Evolutionary conservation across 1,284 basidiomycete genomes (phyloP).

Genomic region (Rhodotorula sp.): DNA sequence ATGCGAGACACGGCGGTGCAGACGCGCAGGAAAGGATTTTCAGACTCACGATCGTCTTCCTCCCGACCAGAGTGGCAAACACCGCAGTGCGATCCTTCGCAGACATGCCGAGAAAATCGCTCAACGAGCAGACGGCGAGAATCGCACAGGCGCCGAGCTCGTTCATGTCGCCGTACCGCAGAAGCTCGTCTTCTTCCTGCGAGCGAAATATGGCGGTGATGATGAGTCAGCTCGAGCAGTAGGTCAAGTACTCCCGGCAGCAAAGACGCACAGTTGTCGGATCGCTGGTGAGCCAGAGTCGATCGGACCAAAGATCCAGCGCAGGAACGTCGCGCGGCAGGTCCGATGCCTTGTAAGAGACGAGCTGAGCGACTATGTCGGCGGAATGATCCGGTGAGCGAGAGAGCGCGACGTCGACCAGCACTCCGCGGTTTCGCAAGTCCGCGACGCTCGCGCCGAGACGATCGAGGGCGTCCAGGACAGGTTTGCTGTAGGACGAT

Average conservation of each 20-base stretch:
- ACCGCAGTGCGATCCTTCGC: neutral
- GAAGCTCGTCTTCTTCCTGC: conserved; percentile 14
- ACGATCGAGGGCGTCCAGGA: conserved; percentile 3
- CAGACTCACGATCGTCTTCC: neutral
- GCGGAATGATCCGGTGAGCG: conserved; percentile 4
- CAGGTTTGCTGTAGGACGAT: conserved; percentile 14
- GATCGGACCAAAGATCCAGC: conserved; percentile 2
- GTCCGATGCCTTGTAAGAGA: neutral
- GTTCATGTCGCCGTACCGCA: conserved; percentile 10
- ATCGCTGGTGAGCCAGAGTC: conserved; percentile 12
- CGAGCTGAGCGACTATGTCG: neutral
- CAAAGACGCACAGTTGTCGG: conserved; percentile 4
- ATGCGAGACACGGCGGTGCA: too few relatives aligned
- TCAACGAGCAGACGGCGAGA: conserved; percentile 3
- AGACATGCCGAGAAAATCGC: conserved; percentile 11
- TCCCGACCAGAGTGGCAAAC: conserved; percentile 1
- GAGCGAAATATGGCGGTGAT: neutral
- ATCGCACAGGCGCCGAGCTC: conserved; percentile 9
- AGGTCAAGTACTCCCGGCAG: too few relatives aligned
- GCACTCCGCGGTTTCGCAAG: neutral
- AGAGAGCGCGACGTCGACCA: conserved; percentile 12
- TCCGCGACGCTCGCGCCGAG: neutral
- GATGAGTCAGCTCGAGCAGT: accelerated
- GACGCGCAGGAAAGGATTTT: too few relatives aligned
- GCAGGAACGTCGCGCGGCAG: neutral